Evolutionary conservation across 371 early-diverging fungal genomes (phyloP).

Genomic region (Mucor indicus): DNA sequence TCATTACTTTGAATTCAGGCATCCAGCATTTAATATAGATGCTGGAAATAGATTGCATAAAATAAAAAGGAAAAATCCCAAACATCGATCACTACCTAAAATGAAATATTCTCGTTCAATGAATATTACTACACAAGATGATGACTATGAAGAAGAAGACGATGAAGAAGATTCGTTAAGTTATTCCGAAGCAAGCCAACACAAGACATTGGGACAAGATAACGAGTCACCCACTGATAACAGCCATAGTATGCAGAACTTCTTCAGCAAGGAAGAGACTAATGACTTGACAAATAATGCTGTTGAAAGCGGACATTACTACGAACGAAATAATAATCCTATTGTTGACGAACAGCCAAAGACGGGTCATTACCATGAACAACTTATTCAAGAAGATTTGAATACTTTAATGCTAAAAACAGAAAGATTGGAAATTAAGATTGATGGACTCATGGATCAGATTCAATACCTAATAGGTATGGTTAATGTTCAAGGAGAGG

Average conservation of each 20-base stretch:
- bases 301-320: too few relatives aligned
- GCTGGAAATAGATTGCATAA: slow-evolving; percentile 13
- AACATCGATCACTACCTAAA: slow-evolving; percentile 12
- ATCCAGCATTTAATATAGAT: slow-evolving; percentile 14
- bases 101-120: slow-evolving; percentile 17
- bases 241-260: not conserved
- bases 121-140: too few relatives aligned
- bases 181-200: not conserved
- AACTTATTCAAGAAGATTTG: slow-evolving; percentile 1
- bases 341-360: too few relatives aligned
- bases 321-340: too few relatives aligned
- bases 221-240: not conserved
- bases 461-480: slow-evolving; percentile 8
- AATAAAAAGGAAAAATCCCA: slow-evolving; percentile 17
- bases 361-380: not conserved
- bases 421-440: slow-evolving; percentile 9
- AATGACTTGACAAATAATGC: not conserved
- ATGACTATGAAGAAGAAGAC: not conserved
- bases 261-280: not conserved
- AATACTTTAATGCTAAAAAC: slow-evolving; percentile 1
- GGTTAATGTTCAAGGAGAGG: slow-evolving; percentile 11
- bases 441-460: slow-evolving; percentile 11
- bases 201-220: not conserved
- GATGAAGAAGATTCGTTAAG: too few relatives aligned
- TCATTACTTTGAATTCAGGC: slow-evolving; percentile 19